Conservation (phyloP, 352 stramenopile species). For the Globisporangium irregulare region DNA sequence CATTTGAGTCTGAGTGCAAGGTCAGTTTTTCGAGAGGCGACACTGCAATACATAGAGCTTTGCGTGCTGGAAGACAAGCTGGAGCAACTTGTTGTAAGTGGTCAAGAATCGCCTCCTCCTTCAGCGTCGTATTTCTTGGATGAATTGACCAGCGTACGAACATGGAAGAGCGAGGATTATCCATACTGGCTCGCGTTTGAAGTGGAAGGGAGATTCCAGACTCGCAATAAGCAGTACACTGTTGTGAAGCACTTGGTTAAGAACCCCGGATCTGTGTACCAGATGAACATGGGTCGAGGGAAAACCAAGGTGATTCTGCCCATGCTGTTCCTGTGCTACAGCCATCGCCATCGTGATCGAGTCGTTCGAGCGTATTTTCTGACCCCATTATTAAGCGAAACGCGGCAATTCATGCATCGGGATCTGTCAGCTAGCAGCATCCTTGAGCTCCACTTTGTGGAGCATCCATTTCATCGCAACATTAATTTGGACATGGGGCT, state of each 20-base stretch:
- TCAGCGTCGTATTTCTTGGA: conserved; percentile 1
- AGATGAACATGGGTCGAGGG: conserved; percentile 88
- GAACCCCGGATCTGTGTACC: conserved; percentile 57
- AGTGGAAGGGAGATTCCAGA: conserved; percentile 75
- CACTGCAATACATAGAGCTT: conserved; percentile 46
- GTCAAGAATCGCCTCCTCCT: neutral
- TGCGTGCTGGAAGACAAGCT: conserved; percentile 81
- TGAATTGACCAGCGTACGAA: conserved; percentile 9
- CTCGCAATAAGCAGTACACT: conserved; percentile 77
- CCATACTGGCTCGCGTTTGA: conserved; percentile 89
- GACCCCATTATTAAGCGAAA: conserved; percentile 56
- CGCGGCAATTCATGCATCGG: conserved; percentile 59
- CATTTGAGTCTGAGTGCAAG: conserved; percentile 6
- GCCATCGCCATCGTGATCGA: conserved; percentile 21
- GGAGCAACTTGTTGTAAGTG: conserved; percentile 27
- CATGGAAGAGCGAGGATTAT: conserved; percentile 52
- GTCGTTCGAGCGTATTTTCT: conserved; percentile 67
- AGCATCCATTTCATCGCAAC: conserved; percentile 71
- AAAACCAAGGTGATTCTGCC: conserved; percentile 89
- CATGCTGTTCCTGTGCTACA: conserved; percentile 83
- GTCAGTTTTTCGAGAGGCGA: conserved; percentile 20
- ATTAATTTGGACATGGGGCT: conserved; percentile 27
- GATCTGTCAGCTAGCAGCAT: conserved; percentile 45
- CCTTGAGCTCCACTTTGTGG: conserved; percentile 37
- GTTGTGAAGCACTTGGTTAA: conserved; percentile 75